These are phyloP conservation scores for Aspergillus panamensis DNA, from an alignment of 495 filamentous ascomycete genomes.

Conservation along the genomic window DNA sequence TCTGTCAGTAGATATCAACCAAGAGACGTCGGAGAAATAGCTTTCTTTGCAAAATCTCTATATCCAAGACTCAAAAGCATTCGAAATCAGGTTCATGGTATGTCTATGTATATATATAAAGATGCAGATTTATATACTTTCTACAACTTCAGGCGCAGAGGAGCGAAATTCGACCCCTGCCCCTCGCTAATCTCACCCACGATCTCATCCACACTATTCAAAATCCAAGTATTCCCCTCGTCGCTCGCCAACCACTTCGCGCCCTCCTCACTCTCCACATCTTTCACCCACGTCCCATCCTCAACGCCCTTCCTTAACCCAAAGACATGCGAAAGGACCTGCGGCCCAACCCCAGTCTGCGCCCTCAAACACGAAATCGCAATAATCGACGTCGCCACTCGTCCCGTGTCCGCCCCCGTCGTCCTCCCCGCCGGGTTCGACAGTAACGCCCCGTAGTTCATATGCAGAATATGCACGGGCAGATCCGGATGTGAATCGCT, in stretches of 20 bases:
- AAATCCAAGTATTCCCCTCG: constrained; percentile 68
- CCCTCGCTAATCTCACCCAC: constrained; percentile 59
- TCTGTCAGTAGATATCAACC: too few relatives aligned
- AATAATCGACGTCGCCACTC: constrained; percentile 63
- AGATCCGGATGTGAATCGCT: constrained; percentile 70
- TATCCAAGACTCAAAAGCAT: too few relatives aligned
- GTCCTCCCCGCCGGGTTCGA: constrained; percentile 60
- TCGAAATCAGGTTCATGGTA: too few relatives aligned
- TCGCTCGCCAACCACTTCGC: constrained; percentile 65
- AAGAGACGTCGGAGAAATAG: too few relatives aligned
- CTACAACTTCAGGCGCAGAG: constrained; percentile 49
- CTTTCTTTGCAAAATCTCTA: too few relatives aligned
- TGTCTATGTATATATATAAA: too few relatives aligned
- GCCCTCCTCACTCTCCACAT: constrained; percentile 53
- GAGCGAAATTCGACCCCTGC: constrained; percentile 58
- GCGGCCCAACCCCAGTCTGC: constrained; percentile 74
- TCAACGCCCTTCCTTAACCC: constrained; percentile 68
- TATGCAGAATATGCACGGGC: constrained; percentile 69
- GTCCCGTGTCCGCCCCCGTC: constrained; percentile 50
- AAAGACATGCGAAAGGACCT: constrained; percentile 73
- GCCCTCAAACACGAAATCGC: constrained; percentile 67
- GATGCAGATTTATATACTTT: neutral
- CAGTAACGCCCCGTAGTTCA: constrained; percentile 67
- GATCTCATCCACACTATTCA: constrained; percentile 66
- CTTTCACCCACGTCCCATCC: constrained; percentile 54